Evolutionary conservation across 129 eudicot species (phyloP), one percentile per base, ranked within the genome.

Genomic region (Tanacetum coccineum): DNA sequence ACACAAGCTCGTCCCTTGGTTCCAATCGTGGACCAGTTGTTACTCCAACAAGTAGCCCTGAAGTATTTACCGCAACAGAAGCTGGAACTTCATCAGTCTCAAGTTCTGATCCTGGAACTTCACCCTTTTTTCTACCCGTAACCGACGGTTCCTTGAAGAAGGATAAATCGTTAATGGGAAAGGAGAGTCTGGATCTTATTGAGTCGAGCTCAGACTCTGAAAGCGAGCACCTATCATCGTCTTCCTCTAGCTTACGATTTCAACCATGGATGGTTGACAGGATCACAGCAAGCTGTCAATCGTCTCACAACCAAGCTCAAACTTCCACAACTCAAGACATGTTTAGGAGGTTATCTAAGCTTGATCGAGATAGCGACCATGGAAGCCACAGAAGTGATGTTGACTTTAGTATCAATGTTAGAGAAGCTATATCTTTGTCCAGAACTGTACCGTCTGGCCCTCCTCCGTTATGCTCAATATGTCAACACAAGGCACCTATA

Each of bases 401-500:
- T 47, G 97, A 89, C 9, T 89, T 82, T 67, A 80, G 81, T 28
- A 95, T 86, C 48, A 94, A 78, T 64, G 82, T 94, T 68, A 84
- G 99, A 71, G 95, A 94, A 59, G 97, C 89, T 21, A 84, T 94
- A 66, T 89, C 95, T 25, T 62, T 94, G 9, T 81, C 99, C 17
- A 68, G 90, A 76, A 81, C 68, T 39, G 76, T 80, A 18, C 95
- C 96, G 9, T 80, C 70, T 20, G 99, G 97, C 10, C 90, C 99
- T 13, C 99, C 99, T 51, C 99, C 99, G 2, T 77, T 94, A 58
- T 94, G 99, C 67, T 85, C 99, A 17, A 89, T 94, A 68, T 94
- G 99, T 71, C 97, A 94, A 73, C 99, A 94, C 67, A 94, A 94
- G 82, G 86, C 99, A n/a, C 99, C 99, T 1, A 82, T 85, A 45